These are phyloP conservation scores for Gonapodya prolifera DNA, from an alignment of 192 early-diverging fungal genomes.

Conservation along the genomic window DNA sequence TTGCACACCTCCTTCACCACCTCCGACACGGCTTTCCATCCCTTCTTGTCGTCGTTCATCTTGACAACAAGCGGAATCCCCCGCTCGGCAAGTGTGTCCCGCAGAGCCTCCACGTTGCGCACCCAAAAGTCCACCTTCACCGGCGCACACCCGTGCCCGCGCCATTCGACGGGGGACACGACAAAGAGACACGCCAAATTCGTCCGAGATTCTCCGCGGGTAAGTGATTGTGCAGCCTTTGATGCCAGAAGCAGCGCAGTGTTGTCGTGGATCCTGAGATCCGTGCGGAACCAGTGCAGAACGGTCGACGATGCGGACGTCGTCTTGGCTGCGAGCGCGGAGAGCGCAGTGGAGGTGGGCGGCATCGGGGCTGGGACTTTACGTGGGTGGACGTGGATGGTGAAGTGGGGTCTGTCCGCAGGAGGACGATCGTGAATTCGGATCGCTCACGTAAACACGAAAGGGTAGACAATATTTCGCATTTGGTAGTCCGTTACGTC, in stretches of 20 bases:
- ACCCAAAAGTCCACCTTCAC: conserved; percentile 38
- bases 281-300: conserved; percentile 9
- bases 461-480: too few relatives aligned
- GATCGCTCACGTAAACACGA: too few relatives aligned
- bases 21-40: conserved; percentile 21
- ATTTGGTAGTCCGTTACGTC: too few relatives aligned
- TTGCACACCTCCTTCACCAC: conserved; percentile 3
- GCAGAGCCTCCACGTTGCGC: conserved; percentile 26
- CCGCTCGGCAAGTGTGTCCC: conserved; percentile 12
- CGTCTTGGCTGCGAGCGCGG: neutral
- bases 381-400: neutral
- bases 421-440: too few relatives aligned
- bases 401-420: neutral
- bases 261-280: conserved; percentile 8
- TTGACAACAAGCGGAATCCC: conserved; percentile 33
- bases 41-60: conserved; percentile 29
- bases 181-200: conserved; percentile 33
- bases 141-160: conserved; percentile 33
- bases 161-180: conserved; percentile 38
- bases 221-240: neutral
- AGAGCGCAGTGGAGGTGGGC: neutral
- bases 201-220: too few relatives aligned
- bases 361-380: neutral
- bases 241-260: conserved; percentile 3
- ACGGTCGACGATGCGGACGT: neutral